Evolutionary conservation across 805 yeast genomes (phyloP), one percentile per base, ranked within the genome.

Genomic region (Blastobotrys terrestris): DNA sequence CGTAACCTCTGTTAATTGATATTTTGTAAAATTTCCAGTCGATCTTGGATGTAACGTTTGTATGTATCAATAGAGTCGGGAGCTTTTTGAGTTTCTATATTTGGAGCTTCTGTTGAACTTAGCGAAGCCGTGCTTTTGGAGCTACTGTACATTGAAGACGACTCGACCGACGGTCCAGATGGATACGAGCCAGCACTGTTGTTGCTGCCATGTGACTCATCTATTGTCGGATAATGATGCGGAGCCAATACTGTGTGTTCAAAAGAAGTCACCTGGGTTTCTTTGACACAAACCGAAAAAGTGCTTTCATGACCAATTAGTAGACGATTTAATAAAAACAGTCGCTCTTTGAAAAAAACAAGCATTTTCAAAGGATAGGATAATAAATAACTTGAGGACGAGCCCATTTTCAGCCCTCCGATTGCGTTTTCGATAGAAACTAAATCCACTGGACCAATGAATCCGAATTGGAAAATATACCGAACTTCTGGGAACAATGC

Each of bases 401-500:
- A 16, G 55, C 48, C 16, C 51, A 41, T 46, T 26, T 26, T 26
- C 18, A 54, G 35, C 15, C 19, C 5, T 40, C 31, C 50, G 11
- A 26, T 39, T 16, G 51, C 43, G 2, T 51, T 50, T 3, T 64
- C 63, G 14, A 61, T 50, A 47, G 66, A 62, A 1, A 64, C 59
- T 40, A 58, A 59, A 15, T 70, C 71, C 49, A 67, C 65, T n/a
- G 70, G 68, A 3, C 72, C 73, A 50, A 63, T 61, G 55, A 69
- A 71, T 1, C 71, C 68, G 54, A 62, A 60, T 39, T 67, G 60
- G 58, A 67, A 71, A 42, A 65, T 63, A 53, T 69, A 71, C 42
- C 72, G 55, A 2, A 65, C 63, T 52, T 71, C 74, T 7, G 73
- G 67, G 50, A 68, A 69, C 31, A 71, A 57, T 0, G 72, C 70